Evolutionary conservation across 805 yeast genomes (phyloP).

Genomic region (Myxozyma udenii): DNA sequence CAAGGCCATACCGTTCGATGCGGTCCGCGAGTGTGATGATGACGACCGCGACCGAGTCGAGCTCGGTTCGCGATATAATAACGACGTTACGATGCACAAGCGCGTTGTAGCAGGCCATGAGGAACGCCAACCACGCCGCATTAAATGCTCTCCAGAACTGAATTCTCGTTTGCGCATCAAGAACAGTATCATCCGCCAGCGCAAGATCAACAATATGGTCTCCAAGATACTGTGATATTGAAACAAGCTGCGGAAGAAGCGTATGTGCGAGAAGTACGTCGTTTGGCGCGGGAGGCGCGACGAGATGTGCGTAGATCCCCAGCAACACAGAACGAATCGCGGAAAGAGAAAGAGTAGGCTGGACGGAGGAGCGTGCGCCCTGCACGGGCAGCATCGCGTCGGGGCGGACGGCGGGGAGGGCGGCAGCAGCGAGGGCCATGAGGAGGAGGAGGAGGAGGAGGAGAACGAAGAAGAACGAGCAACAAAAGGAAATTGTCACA

Average conservation of each 20-base stretch:
- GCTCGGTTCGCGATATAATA: constrained; percentile 1
- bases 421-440: no score
- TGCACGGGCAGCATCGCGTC: no score
- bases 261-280: no score
- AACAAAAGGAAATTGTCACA: no score
- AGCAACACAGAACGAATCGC: no score
- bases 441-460: no score
- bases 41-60: constrained; percentile 9
- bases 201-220: constrained; percentile 13
- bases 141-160: constrained; percentile 22
- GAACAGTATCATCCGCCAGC: constrained; percentile 9
- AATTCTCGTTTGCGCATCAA: not conserved
- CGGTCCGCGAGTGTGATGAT: constrained; percentile 14
- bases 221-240: constrained; percentile 5
- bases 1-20: constrained; percentile 21
- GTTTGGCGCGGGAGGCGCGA: no score
- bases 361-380: no score
- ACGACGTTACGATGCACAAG: not conserved
- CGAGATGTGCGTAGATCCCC: no score
- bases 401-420: no score
- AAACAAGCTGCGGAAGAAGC: constrained; percentile 1
- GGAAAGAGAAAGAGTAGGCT: no score
- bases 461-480: no score
- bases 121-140: constrained; percentile 14
- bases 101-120: not conserved